These are phyloP conservation scores for Cenchrus americanus DNA, from an alignment of 176 grass and related monocot genomes.

Conservation along the genomic window DNA sequence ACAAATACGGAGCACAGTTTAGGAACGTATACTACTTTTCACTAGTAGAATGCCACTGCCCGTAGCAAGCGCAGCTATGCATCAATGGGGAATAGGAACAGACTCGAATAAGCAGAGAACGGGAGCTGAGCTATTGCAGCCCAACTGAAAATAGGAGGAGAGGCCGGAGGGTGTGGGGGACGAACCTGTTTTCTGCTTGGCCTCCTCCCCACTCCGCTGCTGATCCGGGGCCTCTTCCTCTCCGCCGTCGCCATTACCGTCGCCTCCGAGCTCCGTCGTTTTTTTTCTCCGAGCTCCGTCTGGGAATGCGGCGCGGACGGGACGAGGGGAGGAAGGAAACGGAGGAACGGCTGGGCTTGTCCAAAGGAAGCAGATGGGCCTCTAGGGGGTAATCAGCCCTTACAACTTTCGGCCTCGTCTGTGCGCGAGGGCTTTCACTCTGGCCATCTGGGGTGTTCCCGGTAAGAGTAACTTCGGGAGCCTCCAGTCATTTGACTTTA, in stretches of 20 bases:
- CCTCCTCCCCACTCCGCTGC: slow-evolving; percentile 7
- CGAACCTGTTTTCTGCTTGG: slow-evolving; percentile 42
- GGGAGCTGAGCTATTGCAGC: neutral
- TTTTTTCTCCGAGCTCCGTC: neutral
- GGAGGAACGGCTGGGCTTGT: no score
- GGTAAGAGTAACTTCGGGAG: no score
- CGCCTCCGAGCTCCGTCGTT: neutral
- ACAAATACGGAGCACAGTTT: neutral
- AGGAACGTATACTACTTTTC: neutral
- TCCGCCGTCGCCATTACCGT: slow-evolving; percentile 23
- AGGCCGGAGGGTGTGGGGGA: neutral
- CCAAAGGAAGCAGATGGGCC: no score
- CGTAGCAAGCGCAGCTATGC: neutral
- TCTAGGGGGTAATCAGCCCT: no score
- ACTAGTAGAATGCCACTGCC: neutral
- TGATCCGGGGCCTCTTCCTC: slow-evolving; percentile 18
- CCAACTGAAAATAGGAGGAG: neutral
- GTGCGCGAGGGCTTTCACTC: no score
- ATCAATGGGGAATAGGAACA: neutral
- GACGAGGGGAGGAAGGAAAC: no score
- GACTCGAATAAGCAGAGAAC: neutral
- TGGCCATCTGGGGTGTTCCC: no score
- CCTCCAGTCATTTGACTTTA: no score
- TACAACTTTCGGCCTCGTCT: no score
- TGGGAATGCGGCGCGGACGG: neutral